Evolutionary conservation across 2,329 filamentous ascomycete genomes (phyloP).

Genomic region (Diaporthe velutina): DNA sequence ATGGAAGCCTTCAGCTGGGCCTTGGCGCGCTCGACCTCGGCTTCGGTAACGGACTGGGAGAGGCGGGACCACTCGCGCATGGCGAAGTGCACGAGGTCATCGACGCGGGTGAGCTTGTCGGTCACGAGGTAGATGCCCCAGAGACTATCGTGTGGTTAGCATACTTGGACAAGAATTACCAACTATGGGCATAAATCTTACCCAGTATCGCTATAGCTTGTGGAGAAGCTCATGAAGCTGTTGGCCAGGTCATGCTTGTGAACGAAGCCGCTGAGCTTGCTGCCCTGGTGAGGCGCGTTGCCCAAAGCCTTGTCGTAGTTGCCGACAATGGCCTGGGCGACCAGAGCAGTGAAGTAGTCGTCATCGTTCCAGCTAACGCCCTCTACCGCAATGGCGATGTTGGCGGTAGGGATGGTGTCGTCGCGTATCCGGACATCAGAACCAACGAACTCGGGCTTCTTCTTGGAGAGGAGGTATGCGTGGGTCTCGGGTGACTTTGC

Average conservation of each 20-base stretch:
- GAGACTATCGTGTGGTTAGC: constrained; percentile 72
- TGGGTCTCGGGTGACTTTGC: constrained; percentile 80
- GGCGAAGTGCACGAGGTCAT: constrained; percentile 98
- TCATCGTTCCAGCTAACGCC: constrained; percentile 99
- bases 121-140: constrained; percentile 99
- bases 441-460: constrained; percentile 93
- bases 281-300: constrained; percentile 95
- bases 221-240: constrained; percentile 99
- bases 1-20: constrained; percentile 99
- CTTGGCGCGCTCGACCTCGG: constrained; percentile 98
- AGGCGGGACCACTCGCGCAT: constrained; percentile 98
- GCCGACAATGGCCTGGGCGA: constrained; percentile 97
- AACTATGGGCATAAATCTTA: constrained; percentile 62
- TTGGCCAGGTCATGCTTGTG: constrained; percentile 97
- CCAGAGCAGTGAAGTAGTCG: constrained; percentile 98
- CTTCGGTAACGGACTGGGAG: constrained; percentile 86
- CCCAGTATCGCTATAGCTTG: constrained; percentile 99
- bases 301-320: constrained; percentile 99
- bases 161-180: constrained; percentile 24
- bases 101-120: constrained; percentile 87
- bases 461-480: constrained; percentile 83
- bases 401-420: constrained; percentile 94
- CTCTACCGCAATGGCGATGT: constrained; percentile 98
- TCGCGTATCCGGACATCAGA: constrained; percentile 96
- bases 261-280: constrained; percentile 96